Conservation (phyloP, 2,329 filamentous ascomycete species). For the Pyricularia sp. region DNA sequence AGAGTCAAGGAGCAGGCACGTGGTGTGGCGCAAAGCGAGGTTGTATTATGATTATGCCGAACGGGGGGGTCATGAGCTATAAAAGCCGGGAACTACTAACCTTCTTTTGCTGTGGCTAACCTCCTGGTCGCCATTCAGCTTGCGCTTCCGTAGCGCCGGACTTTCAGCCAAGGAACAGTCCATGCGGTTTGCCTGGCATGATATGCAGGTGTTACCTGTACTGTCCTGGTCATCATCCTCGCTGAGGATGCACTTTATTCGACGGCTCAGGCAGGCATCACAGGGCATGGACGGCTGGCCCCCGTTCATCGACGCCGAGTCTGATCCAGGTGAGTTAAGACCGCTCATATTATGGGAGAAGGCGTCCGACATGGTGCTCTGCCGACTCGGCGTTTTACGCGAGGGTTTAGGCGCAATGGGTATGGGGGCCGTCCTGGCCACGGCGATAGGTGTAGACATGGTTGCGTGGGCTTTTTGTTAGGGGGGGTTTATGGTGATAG, state of each 20-base stretch:
- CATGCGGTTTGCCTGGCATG: constrained; percentile 65
- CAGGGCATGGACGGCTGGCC: constrained; percentile 41
- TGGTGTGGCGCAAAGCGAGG: neutral
- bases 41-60: neutral
- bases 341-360: constrained; percentile 37
- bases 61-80: neutral
- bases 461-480: neutral
- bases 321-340: constrained; percentile 38
- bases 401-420: constrained; percentile 49
- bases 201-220: constrained; percentile 41
- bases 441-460: constrained; percentile 40
- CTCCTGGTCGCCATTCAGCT: constrained; percentile 54
- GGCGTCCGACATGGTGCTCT: constrained; percentile 35
- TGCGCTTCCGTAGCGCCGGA: constrained; percentile 67
- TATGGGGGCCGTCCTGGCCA: constrained; percentile 50
- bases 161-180: constrained; percentile 69
- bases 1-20: neutral
- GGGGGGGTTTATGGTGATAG: neutral
- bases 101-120: constrained; percentile 55
- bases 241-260: constrained; percentile 60
- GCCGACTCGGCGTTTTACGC: constrained; percentile 29
- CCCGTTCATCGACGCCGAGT: constrained; percentile 23
- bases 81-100: constrained; percentile 23
- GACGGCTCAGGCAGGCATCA: constrained; percentile 61
- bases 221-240: constrained; percentile 51